Base-by-base conservation (phyloP, 805 yeast species). In the Priceomyces medius region DNA sequence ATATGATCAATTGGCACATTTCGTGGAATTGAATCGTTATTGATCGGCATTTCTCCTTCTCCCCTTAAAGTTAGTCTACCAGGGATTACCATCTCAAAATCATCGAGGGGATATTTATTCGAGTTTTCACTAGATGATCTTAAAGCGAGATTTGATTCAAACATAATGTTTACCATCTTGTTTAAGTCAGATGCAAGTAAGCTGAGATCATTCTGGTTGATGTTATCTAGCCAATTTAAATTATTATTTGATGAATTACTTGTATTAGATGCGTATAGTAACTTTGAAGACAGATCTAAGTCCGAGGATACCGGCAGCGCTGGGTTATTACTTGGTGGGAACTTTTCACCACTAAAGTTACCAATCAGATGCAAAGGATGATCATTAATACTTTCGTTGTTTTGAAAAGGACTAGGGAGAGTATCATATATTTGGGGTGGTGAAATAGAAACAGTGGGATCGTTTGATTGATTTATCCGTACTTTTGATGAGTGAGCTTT, bases 141-240 rank as follows among this genome's bases (percentile, higher is more conserved):
- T 51, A 31, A 46, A 56, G 33, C 61, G 62, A 19, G 60, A 53
- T 34, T 64, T 66, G 31, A 8, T 36, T 45, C 51, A 56, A 68
- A 63, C 35, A 68, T 63, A 37, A 59, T 58, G 27, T 54, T 59
- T n/a, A 68, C 74, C 38, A 68, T 53, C 42, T 66, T 66, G 48
- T 64, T 68, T 37, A 68, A 48, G 37, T 68, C 73, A 7, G 54
- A 42, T 0, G 73, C 73, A 8, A 68, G 47, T 7, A 63, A 35
- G 27, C 64, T 53, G 38, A 68, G 53, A 42, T 68, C 73, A n/a
- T 57, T 56, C 16, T 52, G 54, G 40, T 55, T 51, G 35, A 51
- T 57, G 23, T 26, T 31, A 20, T 34, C 14, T 5, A 8, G n/a
- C 16, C 31, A 13, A 8, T 27, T 8, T n/a, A 5, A 27, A 27